Evolutionary conservation across 2,329 filamentous ascomycete genomes (phyloP).

Genomic region (Nothophoma quercina): DNA sequence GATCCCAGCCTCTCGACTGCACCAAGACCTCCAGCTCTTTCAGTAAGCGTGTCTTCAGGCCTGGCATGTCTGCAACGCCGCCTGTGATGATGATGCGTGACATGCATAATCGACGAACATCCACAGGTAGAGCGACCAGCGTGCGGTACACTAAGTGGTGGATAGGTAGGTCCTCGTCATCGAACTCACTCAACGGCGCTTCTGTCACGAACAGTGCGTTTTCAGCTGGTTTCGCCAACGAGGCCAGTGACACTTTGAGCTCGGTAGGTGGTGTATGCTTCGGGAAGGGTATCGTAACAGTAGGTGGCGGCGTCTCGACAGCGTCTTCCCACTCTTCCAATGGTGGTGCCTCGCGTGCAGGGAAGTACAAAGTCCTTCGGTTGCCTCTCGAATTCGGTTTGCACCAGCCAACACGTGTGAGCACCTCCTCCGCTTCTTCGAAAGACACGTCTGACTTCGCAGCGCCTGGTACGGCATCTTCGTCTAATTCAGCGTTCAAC

Average conservation of each 20-base stretch:
- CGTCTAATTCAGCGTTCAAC: conserved; percentile 58
- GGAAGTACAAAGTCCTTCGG: conserved; percentile 42
- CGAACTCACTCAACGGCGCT: conserved; percentile 66
- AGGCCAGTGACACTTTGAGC: conserved; percentile 72
- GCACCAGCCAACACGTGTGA: conserved; percentile 82
- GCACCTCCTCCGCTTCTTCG: conserved; percentile 81
- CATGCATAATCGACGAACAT: conserved; percentile 86
- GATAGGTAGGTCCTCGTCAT: conserved; percentile 86
- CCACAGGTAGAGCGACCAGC: conserved; percentile 77
- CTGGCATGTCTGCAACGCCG: conserved; percentile 78
- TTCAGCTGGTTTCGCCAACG: conserved; percentile 78
- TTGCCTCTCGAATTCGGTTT: conserved; percentile 40
- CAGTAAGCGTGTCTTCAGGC: conserved; percentile 78
- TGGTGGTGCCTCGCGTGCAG: conserved; percentile 46
- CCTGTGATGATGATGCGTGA: conserved; percentile 87
- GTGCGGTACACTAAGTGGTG: conserved; percentile 78
- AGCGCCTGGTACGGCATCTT: conserved; percentile 33
- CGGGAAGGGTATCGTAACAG: conserved; percentile 44
- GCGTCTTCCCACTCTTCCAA: conserved; percentile 55
- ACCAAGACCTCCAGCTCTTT: conserved; percentile 76
- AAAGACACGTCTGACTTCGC: conserved; percentile 58
- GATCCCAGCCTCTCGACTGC: conserved; percentile 76
- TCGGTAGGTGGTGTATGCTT: conserved; percentile 54
- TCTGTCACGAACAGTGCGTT: conserved; percentile 72
- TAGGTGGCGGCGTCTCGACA: conserved; percentile 42